A percentile compares a stretch with the other conserved stretches of the same genome.
phyloP scores from a whole-genome alignment of 768 basidiomycete genomes.

The Hortiboletus flavorubellus region DNA sequence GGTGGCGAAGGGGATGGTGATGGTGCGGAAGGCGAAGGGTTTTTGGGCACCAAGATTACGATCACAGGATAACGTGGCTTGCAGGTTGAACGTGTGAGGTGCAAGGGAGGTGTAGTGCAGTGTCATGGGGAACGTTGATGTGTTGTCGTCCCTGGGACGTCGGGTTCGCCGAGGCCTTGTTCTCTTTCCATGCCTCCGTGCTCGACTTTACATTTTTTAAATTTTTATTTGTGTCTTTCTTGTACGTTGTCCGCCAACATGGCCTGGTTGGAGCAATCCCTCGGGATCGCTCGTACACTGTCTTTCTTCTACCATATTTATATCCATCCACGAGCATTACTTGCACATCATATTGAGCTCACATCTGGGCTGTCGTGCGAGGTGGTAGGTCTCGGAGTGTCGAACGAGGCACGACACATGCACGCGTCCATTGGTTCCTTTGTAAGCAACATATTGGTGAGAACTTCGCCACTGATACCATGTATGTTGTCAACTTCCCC shows the following conservation, averaged over 20 bases:
- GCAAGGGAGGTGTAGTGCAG: too few relatives aligned
- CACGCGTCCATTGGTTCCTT: background rate
- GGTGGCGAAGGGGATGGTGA: constrained; percentile 23
- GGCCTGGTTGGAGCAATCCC: background rate
- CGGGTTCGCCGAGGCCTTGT: too few relatives aligned
- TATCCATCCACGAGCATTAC: background rate
- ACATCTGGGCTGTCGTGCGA: too few relatives aligned
- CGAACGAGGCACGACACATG: background rate
- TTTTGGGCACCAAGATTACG: constrained; percentile 24
- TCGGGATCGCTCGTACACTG: background rate
- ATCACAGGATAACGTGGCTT: constrained; percentile 11
- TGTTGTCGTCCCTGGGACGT: background rate
- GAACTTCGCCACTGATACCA: background rate
- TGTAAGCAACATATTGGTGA: background rate
- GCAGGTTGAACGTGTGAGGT: background rate
- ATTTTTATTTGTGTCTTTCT: background rate
- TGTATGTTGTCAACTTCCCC: background rate
- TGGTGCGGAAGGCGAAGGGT: constrained; percentile 32
- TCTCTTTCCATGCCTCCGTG: background rate
- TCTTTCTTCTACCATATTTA: background rate
- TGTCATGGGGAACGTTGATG: background rate
- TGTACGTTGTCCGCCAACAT: background rate
- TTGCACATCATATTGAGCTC: background rate
- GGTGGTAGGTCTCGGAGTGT: too few relatives aligned
- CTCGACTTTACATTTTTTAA: background rate